Evolutionary conservation across 2,329 filamentous ascomycete species (phyloP).

Genomic region (Calonectria naviculata): DNA sequence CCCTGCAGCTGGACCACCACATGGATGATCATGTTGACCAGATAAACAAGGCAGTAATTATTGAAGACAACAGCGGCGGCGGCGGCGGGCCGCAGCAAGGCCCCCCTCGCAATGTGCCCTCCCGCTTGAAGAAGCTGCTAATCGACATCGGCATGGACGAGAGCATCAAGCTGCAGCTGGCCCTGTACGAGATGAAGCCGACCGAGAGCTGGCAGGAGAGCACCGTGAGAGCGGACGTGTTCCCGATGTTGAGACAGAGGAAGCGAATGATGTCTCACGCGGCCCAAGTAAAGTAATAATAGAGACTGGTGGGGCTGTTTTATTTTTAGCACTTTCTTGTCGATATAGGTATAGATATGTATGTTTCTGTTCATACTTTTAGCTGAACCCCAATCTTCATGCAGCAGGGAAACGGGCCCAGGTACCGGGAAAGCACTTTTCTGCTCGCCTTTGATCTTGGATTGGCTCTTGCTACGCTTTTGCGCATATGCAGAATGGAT

Average conservation of each 20-base stretch:
- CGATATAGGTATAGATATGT: not conserved
- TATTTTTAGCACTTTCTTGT: not conserved
- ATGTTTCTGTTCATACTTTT: not conserved
- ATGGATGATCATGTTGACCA: not conserved
- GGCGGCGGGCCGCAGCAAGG: not conserved
- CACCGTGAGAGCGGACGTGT: not conserved
- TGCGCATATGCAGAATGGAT: too few species aligned
- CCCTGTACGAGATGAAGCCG: not conserved
- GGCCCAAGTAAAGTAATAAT: not conserved
- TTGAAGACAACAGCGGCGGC: not conserved
- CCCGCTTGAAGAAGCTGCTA: not conserved
- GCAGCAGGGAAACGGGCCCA: not conserved
- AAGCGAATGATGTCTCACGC: not conserved
- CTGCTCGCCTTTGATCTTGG: too few species aligned
- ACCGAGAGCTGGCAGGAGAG: not conserved
- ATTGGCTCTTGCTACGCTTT: not conserved
- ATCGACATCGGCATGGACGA: slow-evolving; percentile 1
- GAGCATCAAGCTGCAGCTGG: not conserved
- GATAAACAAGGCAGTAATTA: not conserved
- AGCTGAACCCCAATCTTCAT: too few species aligned
- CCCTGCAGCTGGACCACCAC: not conserved
- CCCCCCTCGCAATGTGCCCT: not conserved
- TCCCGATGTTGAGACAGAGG: slow-evolving; percentile 9
- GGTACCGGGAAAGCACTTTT: too few species aligned
- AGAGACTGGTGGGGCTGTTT: not conserved